Evolutionary conservation across 2,329 filamentous ascomycete genomes (phyloP).

Genomic region (Tolypocladium ophioglossoides): DNA sequence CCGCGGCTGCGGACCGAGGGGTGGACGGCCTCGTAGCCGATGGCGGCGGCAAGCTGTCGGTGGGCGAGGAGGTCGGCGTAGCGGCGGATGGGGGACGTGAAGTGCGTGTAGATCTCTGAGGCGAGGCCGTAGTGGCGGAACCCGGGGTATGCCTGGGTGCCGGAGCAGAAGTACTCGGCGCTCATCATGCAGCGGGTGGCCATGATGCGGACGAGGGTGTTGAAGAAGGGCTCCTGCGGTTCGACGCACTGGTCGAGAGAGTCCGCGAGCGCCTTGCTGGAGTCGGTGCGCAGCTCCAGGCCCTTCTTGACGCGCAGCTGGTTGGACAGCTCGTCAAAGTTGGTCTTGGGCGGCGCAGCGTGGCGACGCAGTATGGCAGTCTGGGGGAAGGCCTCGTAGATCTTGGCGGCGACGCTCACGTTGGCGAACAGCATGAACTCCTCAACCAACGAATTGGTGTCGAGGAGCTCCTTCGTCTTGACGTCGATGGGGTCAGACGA

Average conservation of each 20-base stretch:
- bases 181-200: constrained; percentile 99
- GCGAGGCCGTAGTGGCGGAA: constrained; percentile 97
- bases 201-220: constrained; percentile 94
- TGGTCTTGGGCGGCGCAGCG: constrained; percentile 83
- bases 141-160: constrained; percentile 84
- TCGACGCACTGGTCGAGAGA: constrained; percentile 82
- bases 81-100: constrained; percentile 91
- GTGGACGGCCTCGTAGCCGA: constrained; percentile 83
- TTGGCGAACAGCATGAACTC: constrained; percentile 99
- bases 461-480: constrained; percentile 86
- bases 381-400: constrained; percentile 86
- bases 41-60: constrained; percentile 87
- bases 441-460: constrained; percentile 95
- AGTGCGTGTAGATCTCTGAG: constrained; percentile 96
- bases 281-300: constrained; percentile 71
- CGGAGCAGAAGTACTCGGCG: constrained; percentile 95
- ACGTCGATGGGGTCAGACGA: constrained; percentile 94
- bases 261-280: constrained; percentile 86
- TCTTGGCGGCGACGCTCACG: constrained; percentile 82
- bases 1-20: constrained; percentile 69
- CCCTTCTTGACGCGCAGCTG: constrained; percentile 83
- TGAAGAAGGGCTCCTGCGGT: constrained; percentile 82
- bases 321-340: constrained; percentile 88
- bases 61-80: constrained; percentile 96
- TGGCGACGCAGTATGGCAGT: constrained; percentile 90